Evolutionary conservation across 768 basidiomycete genomes (phyloP), one percentile per base, ranked within the genome.

Genomic region (Mycena latifolia): DNA sequence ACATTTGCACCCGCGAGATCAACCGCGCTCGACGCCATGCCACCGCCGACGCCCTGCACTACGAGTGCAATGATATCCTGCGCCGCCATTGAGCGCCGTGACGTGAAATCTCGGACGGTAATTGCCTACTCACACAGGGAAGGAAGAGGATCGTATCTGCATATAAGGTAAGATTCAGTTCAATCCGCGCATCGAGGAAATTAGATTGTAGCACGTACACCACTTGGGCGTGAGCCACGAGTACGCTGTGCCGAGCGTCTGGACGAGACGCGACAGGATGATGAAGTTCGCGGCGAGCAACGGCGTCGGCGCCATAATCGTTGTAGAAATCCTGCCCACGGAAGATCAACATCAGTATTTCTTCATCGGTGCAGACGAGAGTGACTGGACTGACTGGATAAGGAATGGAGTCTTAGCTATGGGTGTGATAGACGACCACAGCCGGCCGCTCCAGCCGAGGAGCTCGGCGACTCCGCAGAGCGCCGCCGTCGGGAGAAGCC

Each of bases 371-470:
- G n/a, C 15, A 17, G 37, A 39, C 8, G 5, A 3, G 15, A 39
- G 15, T 39, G 17, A n/a, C n/a, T n/a, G 37, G 17, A 39, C 37
- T 9, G 4, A 39, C 37, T 39, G 37, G 7, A 39, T 39, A 5
- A 39, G 25, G 70, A 78, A 85, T 0, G 83, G 76, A 1, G 65
- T 61, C 5, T 48, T 29, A 24, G 61, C 35, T 0, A 55, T 57
- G 2, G 79, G 77, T 20, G 63, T 66, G 55, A 69, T 73, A 48
- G 77, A 82, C 6, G 84, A 86, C 88, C 86, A 89, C 5, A 88
- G 71, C 22, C 88, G 75, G 2, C 78, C 89, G 9, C 74, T 70
- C 89, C 89, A 90, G 0, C 88, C 89, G 2, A 85, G 62, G 12
- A 84, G 70, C 71, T 91, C 90, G 12, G 83, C 72, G 1, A 83